Conservation (phyloP, 2,329 filamentous ascomycete genomes). For the Trichoderma hamatum region DNA sequence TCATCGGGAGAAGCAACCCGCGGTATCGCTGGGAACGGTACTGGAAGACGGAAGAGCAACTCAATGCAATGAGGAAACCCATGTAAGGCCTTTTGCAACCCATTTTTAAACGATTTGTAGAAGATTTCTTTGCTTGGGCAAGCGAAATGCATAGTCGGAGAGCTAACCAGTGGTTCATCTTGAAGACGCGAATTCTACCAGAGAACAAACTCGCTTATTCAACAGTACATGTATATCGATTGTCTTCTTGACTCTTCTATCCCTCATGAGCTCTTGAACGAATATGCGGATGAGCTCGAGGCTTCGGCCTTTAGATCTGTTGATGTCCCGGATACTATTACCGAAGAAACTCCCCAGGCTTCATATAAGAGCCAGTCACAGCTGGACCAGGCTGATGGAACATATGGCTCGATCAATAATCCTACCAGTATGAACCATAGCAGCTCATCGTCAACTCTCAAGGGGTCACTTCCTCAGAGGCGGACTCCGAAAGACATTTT, state of each 20-base stretch:
- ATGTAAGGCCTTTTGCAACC: constrained; percentile 50
- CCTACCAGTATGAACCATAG: constrained; percentile 32
- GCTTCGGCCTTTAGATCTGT: constrained; percentile 56
- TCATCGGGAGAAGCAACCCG: constrained; percentile 88
- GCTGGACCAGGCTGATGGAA: constrained; percentile 25
- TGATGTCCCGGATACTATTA: constrained; percentile 72
- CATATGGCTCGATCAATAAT: constrained; percentile 39
- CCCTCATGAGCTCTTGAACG: constrained; percentile 88
- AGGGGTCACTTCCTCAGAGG: constrained; percentile 57
- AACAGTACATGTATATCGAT: constrained; percentile 94
- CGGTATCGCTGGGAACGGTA: constrained; percentile 85
- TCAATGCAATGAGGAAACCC: constrained; percentile 71
- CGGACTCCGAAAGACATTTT: constrained; percentile 87
- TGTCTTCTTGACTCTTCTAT: constrained; percentile 85
- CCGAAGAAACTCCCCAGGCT: constrained; percentile 61
- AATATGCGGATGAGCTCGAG: constrained; percentile 70
- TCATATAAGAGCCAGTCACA: constrained; percentile 36
- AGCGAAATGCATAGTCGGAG: not conserved
- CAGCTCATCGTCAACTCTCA: constrained; percentile 37
- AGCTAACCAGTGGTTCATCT: not conserved
- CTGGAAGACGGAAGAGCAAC: constrained; percentile 77
- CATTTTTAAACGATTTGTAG: not conserved
- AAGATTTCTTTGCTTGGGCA: not conserved
- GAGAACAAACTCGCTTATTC: constrained; percentile 82
- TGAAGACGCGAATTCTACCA: constrained; percentile 79